Base-by-base conservation (phyloP, 1,139 yeast species). In the Yamadazyma aaseri region DNA sequence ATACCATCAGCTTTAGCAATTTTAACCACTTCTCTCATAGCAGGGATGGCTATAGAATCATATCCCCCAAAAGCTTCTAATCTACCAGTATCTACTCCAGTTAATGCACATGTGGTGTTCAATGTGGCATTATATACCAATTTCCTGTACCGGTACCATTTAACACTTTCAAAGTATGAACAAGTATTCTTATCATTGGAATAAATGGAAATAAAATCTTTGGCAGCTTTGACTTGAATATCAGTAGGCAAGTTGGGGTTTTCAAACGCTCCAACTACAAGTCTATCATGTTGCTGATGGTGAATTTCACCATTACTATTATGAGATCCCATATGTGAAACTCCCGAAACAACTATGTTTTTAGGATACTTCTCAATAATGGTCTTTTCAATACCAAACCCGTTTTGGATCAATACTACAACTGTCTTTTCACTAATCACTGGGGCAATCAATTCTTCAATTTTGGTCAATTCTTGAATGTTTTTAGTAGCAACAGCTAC, bases 401-500 rank as follows among this genome's bases (percentile, higher is more conserved):
- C 94, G 49, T 84, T 84, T 56, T 84, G 90, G 31, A 83, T 53
- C 40, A 84, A 65, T 2, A 81, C 76, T 37, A 85, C 72, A 3
- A 73, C 66, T 3, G 86, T 69, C n/a, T 40, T 28, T 2, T 56
- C 65, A 8, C 60, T 46, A 9, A 66, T 55, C 2, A 78, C 83
- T 2, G 81, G 77, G 18, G 56, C 65, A 36, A 82, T 69, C 31
- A 82, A 60, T 17, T 79, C 79, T 47, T 80, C 86, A 31, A 81
- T 28, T 23, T 37, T 67, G 37, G 66, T 63, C 3, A 80, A 59
- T 51, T 84, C 94, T 3, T 94, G 92, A 21, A 82, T 67, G 46
- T 81, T 83, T 50, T 85, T 85, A 29, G 86, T 81, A 25, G 86
- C 70, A 27, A 84, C 72, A 3, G 82, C 65, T 17, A 83, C 65